Evolutionary conservation across 371 early-diverging fungal genomes (phyloP).

Genomic region (Circinella minor): DNA sequence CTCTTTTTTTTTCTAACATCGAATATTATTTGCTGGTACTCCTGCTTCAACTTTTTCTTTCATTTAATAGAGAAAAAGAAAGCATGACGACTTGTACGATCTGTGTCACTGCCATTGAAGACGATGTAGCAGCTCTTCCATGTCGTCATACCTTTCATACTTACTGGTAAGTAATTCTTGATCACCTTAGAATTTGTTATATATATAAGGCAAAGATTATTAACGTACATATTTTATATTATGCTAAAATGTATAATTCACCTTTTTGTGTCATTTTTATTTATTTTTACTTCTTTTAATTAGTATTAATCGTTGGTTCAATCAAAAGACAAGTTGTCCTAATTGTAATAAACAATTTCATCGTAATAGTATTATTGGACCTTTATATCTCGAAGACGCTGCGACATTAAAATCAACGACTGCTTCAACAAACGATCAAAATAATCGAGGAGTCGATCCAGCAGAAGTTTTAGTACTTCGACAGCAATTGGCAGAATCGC

Average conservation of each 20-base stretch:
- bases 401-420: neutral
- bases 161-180: neutral
- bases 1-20: no score
- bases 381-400: neutral
- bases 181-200: no score
- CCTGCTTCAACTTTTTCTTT: neutral
- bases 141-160: conserved; percentile 2
- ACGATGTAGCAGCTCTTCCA: neutral
- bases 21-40: no score
- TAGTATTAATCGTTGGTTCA: neutral
- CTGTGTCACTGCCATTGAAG: neutral
- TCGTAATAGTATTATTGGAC: neutral
- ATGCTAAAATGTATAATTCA: no score
- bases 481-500: neutral
- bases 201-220: no score
- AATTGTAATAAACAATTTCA: neutral
- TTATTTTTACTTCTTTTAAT: neutral
- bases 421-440: neutral
- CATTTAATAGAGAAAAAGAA: neutral
- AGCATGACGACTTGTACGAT: conserved; percentile 6
- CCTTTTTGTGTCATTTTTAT: neutral
- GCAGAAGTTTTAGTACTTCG: neutral
- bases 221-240: no score
- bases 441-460: neutral
- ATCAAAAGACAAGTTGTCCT: neutral